Evolutionary conservation across 2,329 filamentous ascomycete genomes (phyloP).

Genomic region (Blastomyces percursus): DNA sequence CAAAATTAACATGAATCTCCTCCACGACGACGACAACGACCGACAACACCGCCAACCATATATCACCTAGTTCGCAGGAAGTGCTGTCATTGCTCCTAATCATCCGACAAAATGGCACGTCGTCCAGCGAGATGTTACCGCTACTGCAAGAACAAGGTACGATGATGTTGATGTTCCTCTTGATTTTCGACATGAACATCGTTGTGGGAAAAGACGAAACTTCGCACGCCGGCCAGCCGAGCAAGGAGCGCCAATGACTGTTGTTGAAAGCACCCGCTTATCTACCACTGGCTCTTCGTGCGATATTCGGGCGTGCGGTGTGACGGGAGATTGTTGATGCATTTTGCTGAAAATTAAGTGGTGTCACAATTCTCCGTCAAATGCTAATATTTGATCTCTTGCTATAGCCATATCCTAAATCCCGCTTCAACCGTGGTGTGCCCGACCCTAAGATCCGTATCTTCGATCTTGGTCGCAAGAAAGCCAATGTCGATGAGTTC

Average conservation of each 20-base stretch:
- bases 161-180: constrained; percentile 15
- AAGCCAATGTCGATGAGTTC: constrained; percentile 98
- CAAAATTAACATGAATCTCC: constrained; percentile 11
- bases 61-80: constrained; percentile 37
- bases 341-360: background rate
- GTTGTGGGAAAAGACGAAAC: constrained; percentile 13
- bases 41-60: constrained; percentile 30
- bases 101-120: constrained; percentile 85
- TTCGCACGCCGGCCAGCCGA: constrained; percentile 9
- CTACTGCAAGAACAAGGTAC: constrained; percentile 99
- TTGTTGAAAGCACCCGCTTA: background rate
- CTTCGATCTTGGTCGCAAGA: constrained; percentile 98
- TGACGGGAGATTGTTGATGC: background rate
- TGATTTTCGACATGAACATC: constrained; percentile 13
- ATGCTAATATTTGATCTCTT: constrained; percentile 5
- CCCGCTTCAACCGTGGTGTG: constrained; percentile 99
- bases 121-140: constrained; percentile 99
- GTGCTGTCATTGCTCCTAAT: constrained; percentile 28
- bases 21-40: constrained; percentile 24
- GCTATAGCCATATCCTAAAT: constrained; percentile 88
- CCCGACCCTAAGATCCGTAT: constrained; percentile 74
- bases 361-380: background rate
- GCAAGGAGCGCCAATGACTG: too few species aligned
- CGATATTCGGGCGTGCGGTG: background rate
- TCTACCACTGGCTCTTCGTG: background rate